phyloP scores from a whole-genome alignment of 1,139 yeast species.

The Petasospora rhodanensis region DNA sequence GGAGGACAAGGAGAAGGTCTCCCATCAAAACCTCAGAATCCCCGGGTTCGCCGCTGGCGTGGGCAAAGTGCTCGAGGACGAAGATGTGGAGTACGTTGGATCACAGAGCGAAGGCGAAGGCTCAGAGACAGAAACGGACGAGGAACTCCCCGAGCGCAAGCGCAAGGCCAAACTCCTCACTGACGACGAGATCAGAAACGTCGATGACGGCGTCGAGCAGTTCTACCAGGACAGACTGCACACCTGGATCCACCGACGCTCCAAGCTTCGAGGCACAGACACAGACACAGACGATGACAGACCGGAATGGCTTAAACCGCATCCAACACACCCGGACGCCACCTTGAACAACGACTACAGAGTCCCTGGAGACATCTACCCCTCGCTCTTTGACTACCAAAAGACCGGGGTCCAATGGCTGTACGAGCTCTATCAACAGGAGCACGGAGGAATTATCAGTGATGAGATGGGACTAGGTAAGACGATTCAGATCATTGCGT shows the following conservation, averaged over 20 bases:
- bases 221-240: slow-evolving; percentile 54
- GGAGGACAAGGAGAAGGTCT: slow-evolving; percentile 19
- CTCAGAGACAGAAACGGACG: slow-evolving; percentile 22
- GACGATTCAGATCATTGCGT: slow-evolving; percentile 87
- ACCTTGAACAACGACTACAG: slow-evolving; percentile 60
- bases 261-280: slow-evolving; percentile 31
- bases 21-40: slow-evolving; percentile 40
- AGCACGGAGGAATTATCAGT: slow-evolving; percentile 91
- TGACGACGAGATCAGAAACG: slow-evolving; percentile 37
- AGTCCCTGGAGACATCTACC: slow-evolving; percentile 88
- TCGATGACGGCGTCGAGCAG: slow-evolving; percentile 78
- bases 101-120: slow-evolving; percentile 18
- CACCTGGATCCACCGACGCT: slow-evolving; percentile 53
- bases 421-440: slow-evolving; percentile 77
- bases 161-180: slow-evolving; percentile 15
- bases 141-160: slow-evolving; percentile 13
- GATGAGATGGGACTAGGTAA: slow-evolving; percentile 99
- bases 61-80: slow-evolving; percentile 4
- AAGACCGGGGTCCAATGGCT: slow-evolving; percentile 85
- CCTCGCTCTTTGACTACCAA: slow-evolving; percentile 85
- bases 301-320: slow-evolving; percentile 61
- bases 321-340: slow-evolving; percentile 76
- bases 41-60: slow-evolving; percentile 36
- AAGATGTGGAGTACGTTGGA: slow-evolving; percentile 1
- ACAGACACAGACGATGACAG: slow-evolving; percentile 23